Base-by-base conservation (phyloP, 1,284 basidiomycete genomes). In the Anthracocystis walkeri region DNA sequence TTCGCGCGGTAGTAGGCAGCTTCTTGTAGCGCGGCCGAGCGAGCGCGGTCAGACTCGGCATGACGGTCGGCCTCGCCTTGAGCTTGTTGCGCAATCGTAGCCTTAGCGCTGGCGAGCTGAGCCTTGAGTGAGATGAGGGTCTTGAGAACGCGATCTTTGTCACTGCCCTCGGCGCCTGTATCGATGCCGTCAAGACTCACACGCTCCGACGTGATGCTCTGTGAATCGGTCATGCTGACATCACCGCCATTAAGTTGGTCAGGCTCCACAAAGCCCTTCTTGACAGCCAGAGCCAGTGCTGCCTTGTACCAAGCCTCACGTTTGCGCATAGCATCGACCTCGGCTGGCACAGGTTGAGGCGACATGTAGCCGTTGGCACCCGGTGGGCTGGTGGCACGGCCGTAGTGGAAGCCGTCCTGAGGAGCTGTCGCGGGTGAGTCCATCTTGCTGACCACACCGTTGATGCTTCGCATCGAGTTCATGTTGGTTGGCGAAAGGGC, bases 1-100 rank as follows among this genome's bases (percentile, higher is more conserved):
- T 98, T 98, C 52, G 95, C 93, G 51, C 96, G 93, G 85, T 95
- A 97, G 87, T 93, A 99, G 1, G 95, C 93, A 2, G 96, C 93
- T 86, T 99, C 97, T 85, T 99, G 94, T 7, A 94, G 86, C 1
- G 97, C 96, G 53, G 90, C 91, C 5, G 89, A 86, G 73, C 92
- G 92, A 61, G 91, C 87, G 41, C 92, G 90, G 75, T 97, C 94
- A 2, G 92, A 91, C 71, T 95, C 93, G 16, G 89, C 88, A 7
- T 96, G 86, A 52, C 91, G 91, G 46, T 93, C 91, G 7, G 93
- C 93, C 7, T 91, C 90, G 44, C 89, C 87, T 55, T 89, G 90
- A 1, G 92, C 91, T 85, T 95, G 93, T 62, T 91, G 90, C 10
- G 89, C 88, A 80, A 95, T 88, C 29, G 89, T 88, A 5, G 89